A percentile compares a stretch with the other conserved stretches of the same genome.
Evolutionary conservation across 257 asterid genomes (phyloP).

Genomic region (Primulina eburnea): DNA sequence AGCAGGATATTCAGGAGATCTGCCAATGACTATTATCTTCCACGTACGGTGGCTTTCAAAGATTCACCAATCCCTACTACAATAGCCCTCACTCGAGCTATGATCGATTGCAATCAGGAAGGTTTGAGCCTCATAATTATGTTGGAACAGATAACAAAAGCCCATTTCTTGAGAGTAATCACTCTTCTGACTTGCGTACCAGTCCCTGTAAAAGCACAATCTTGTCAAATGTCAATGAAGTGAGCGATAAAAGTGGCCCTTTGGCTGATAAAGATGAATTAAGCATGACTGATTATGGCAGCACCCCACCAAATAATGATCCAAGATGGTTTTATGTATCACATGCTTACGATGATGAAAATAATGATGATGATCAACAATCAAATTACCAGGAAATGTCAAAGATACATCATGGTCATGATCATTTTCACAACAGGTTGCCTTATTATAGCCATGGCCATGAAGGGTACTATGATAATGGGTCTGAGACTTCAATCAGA

Average conservation of each 20-base stretch:
- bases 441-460: not conserved
- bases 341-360: slow-evolving; percentile 33
- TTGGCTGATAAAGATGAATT: slow-evolving; percentile 34
- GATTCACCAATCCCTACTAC: slow-evolving; percentile 28
- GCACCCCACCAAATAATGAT: slow-evolving; percentile 26
- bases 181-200: slow-evolving; percentile 15
- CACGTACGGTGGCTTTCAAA: slow-evolving; percentile 37
- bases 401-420: slow-evolving; percentile 4
- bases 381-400: not conserved
- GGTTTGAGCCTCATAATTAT: slow-evolving; percentile 64
- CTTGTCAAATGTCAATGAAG: slow-evolving; percentile 28
- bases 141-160: slow-evolving; percentile 31
- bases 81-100: slow-evolving; percentile 40
- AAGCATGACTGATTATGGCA: slow-evolving; percentile 32
- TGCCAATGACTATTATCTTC: slow-evolving; percentile 63
- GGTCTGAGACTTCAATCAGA: slow-evolving; percentile 24
- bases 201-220: slow-evolving; percentile 22
- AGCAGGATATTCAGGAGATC: slow-evolving; percentile 54
- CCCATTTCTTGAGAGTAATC: slow-evolving; percentile 28
- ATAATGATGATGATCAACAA: not conserved
- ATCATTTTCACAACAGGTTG: slow-evolving; percentile 13
- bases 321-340: slow-evolving; percentile 51
- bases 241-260: slow-evolving; percentile 29
- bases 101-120: slow-evolving; percentile 32
- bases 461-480: slow-evolving; percentile 12